A percentile compares a stretch with the other conserved stretches of the same genome.
Conservation (phyloP, 345 rosid species). For the Populus davidiana region DNA sequence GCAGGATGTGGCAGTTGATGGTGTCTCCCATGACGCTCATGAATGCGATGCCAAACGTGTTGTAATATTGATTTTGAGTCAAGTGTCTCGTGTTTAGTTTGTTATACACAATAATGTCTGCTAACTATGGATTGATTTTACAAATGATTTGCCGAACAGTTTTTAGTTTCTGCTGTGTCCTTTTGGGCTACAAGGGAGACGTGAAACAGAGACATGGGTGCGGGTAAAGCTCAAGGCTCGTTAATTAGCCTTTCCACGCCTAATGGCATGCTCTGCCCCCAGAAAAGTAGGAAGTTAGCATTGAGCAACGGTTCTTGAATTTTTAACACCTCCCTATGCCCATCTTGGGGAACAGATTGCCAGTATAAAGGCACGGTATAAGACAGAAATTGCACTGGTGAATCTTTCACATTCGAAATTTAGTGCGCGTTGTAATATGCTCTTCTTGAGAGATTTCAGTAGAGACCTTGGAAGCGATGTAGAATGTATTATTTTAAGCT, state of each 20-base stretch:
- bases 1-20: neutral
- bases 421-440: neutral
- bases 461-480: neutral
- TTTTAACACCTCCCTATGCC: neutral
- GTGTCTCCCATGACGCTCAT: neutral
- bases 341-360: neutral
- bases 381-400: neutral
- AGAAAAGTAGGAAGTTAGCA: neutral
- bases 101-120: neutral
- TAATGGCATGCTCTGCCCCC: neutral
- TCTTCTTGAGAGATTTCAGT: neutral
- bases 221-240: neutral
- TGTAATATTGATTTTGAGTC: neutral
- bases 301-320: neutral
- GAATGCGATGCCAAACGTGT: neutral
- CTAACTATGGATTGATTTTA: neutral
- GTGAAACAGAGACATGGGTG: too few species aligned
- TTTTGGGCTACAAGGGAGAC: neutral
- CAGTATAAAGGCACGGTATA: neutral
- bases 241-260: neutral
- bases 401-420: neutral
- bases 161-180: neutral
- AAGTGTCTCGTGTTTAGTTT: neutral
- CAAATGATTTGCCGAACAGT: neutral
- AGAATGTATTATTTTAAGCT: neutral